phyloP scores from a whole-genome alignment of 116 monocot genomes.

The Papilionanthe hybrid region DNA sequence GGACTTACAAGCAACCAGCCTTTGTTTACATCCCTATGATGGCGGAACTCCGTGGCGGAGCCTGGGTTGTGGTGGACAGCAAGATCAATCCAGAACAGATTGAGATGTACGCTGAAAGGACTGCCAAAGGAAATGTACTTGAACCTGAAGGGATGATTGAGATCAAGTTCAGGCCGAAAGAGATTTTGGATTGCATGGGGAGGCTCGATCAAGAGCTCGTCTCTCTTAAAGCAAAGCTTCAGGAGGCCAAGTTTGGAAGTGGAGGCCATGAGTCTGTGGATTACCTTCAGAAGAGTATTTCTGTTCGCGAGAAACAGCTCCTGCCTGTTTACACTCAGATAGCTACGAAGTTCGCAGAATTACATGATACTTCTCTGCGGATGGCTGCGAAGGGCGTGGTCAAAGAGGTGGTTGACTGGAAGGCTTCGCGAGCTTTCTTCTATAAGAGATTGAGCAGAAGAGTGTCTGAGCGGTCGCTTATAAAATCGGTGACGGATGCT shows the following conservation, averaged over 20 bases:
- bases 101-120: constrained; percentile 95
- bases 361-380: constrained; percentile 84
- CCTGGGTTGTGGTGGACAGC: constrained; percentile 99
- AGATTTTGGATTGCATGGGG: constrained; percentile 84
- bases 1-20: constrained; percentile 90
- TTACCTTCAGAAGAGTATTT: constrained; percentile 44
- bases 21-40: constrained; percentile 92
- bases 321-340: constrained; percentile 83
- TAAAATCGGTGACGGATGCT: constrained; percentile 49
- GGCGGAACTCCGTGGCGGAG: constrained; percentile 97
- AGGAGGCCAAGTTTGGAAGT: constrained; percentile 27
- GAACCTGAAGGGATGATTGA: constrained; percentile 97
- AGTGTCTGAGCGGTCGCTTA: constrained; percentile 55
- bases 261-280: constrained; percentile 24
- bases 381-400: constrained; percentile 93
- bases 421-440: constrained; percentile 74
- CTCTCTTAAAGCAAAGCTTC: constrained; percentile 45
- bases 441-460: constrained; percentile 77
- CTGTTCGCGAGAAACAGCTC: constrained; percentile 65
- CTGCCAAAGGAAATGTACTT: constrained; percentile 92
- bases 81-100: constrained; percentile 96
- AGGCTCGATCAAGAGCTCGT: constrained; percentile 70
- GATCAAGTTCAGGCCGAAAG: constrained; percentile 89
- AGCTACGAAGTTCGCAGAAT: constrained; percentile 84
- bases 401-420: constrained; percentile 77